A percentile compares a stretch with the other conserved stretches of the same genome.
phyloP scores from a whole-genome alignment of 768 basidiomycete species.

The Nidularia pulvinata region DNA sequence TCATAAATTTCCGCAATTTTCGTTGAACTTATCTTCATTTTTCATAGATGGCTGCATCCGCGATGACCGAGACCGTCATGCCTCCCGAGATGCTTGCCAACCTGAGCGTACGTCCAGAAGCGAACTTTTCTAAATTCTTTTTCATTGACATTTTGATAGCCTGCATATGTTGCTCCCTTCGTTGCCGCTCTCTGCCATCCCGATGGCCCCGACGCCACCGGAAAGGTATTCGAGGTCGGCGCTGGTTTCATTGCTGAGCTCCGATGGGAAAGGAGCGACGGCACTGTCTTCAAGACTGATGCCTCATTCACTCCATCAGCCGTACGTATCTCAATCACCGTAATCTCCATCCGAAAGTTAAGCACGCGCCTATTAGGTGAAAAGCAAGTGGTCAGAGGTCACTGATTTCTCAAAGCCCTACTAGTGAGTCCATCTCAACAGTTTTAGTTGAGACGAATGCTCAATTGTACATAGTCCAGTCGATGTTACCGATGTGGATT shows the following conservation, averaged over 20 bases:
- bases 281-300: constrained; percentile 89
- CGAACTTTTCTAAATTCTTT: not conserved
- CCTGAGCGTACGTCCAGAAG: constrained; percentile 56
- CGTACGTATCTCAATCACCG: constrained; percentile 30
- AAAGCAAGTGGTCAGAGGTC: constrained; percentile 80
- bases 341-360: not conserved
- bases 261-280: constrained; percentile 91
- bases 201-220: constrained; percentile 76
- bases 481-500: constrained; percentile 61
- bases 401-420: constrained; percentile 74
- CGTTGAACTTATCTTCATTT: not conserved
- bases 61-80: constrained; percentile 96
- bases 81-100: constrained; percentile 93
- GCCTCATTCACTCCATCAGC: constrained; percentile 92
- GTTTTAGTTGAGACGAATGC: not conserved
- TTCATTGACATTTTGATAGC: constrained; percentile 38
- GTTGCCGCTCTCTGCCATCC: constrained; percentile 89
- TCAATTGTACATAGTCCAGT: constrained; percentile 50
- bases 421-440: constrained; percentile 44
- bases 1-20: not conserved
- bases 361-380: constrained; percentile 49
- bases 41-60: constrained; percentile 85
- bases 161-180: constrained; percentile 91
- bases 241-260: constrained; percentile 92
- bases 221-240: constrained; percentile 89